Percentiles rank a stretch among this genome's conserved stretches.
Evolutionary conservation across 352 stramenopile species (phyloP).

Genomic region (Phytophthora palmivora): DNA sequence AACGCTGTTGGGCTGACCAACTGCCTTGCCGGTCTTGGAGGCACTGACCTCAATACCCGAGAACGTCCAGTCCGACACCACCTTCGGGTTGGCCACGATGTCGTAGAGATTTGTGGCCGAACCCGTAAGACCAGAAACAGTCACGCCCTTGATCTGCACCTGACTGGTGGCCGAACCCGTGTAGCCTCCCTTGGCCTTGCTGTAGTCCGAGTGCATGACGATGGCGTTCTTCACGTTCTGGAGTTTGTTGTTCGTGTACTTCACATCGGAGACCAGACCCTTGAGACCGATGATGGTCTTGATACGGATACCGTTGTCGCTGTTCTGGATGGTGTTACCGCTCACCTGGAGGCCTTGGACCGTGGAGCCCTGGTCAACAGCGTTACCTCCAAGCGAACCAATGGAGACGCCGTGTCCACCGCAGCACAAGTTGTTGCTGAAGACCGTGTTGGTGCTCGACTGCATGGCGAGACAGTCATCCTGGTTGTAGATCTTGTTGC

Average conservation of each 20-base stretch:
- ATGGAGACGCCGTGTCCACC: constrained; percentile 37
- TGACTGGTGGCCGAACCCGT: neutral
- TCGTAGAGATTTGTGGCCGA: neutral
- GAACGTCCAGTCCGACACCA: neutral
- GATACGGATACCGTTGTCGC: constrained; percentile 26
- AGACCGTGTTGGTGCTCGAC: constrained; percentile 29
- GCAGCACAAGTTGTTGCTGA: constrained; percentile 21
- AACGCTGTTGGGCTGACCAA: constrained; percentile 6
- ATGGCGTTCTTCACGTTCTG: constrained; percentile 25
- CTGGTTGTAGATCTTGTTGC: constrained; percentile 29
- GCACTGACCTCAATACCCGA: neutral
- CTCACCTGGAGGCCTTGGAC: constrained; percentile 29
- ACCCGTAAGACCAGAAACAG: neutral
- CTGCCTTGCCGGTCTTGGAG: constrained; percentile 1
- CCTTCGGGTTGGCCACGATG: neutral
- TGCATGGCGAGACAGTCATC: constrained; percentile 24
- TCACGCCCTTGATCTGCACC: neutral
- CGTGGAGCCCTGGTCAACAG: constrained; percentile 22
- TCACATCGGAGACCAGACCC: constrained; percentile 25
- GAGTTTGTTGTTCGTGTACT: constrained; percentile 26
- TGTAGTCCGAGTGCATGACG: constrained; percentile 24
- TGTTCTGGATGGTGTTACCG: constrained; percentile 39
- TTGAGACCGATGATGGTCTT: constrained; percentile 29
- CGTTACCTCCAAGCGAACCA: constrained; percentile 38
- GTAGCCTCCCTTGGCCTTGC: constrained; percentile 29